Conservation (phyloP, 352 stramenopile genomes). For the Albugo candida region DNA sequence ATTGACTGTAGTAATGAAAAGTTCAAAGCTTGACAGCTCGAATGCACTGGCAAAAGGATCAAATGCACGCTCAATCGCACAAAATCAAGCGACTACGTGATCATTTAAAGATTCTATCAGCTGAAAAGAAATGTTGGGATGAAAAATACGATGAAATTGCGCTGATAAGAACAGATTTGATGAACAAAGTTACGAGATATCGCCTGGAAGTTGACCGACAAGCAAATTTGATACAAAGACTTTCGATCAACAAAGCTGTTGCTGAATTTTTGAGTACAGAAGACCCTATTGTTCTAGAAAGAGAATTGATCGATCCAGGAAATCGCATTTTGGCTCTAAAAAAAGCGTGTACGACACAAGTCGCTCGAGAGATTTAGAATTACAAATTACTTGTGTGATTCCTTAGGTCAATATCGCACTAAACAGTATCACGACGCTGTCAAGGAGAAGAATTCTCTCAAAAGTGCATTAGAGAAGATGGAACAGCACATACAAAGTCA, state of each 20-base stretch:
- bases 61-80: constrained; percentile 30
- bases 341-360: constrained; percentile 14
- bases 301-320: constrained; percentile 55
- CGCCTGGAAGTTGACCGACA: constrained; percentile 51
- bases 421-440: constrained; percentile 71
- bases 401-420: constrained; percentile 32
- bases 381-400: no score
- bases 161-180: constrained; percentile 25
- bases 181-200: constrained; percentile 56
- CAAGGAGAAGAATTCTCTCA: constrained; percentile 53
- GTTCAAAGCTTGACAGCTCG: constrained; percentile 3
- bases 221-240: constrained; percentile 21
- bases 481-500: no score
- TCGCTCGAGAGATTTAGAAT: no score
- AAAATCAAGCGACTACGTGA: constrained; percentile 35
- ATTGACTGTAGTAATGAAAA: no score
- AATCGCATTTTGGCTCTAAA: constrained; percentile 60
- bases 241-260: constrained; percentile 53
- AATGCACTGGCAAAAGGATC: constrained; percentile 61
- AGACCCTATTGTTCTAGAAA: constrained; percentile 38
- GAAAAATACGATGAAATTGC: constrained; percentile 28
- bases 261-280: constrained; percentile 50
- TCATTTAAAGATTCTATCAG: constrained; percentile 40
- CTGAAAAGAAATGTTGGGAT: constrained; percentile 38
- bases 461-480: constrained; percentile 31